Conservation (phyloP, 2,329 filamentous ascomycete species). For the Talaromyces sp. region DNA sequence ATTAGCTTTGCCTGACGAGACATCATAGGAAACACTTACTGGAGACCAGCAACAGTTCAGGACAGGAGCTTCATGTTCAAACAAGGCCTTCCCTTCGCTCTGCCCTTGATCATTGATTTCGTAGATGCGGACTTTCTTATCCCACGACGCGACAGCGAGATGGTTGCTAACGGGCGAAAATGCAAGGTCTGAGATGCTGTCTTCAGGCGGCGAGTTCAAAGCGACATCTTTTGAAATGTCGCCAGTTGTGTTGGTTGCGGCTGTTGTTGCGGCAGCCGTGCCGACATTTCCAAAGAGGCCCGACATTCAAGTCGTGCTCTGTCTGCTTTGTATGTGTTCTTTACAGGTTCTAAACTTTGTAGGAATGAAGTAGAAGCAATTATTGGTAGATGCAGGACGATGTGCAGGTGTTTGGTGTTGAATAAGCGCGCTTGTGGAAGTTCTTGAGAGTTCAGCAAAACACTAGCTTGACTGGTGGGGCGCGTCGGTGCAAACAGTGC, state of each 20-base stretch:
- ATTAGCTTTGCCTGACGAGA: background rate
- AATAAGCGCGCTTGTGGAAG: background rate
- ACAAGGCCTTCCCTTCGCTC: conserved; percentile 79
- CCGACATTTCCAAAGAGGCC: conserved; percentile 52
- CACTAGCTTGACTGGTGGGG: background rate
- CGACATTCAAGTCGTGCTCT: conserved; percentile 30
- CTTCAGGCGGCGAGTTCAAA: conserved; percentile 73
- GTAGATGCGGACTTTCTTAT: conserved; percentile 97
- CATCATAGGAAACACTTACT: conserved; percentile 52
- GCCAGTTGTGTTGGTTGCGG: conserved; percentile 69
- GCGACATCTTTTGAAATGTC: conserved; percentile 88
- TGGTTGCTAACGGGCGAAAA: conserved; percentile 79
- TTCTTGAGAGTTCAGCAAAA: conserved; percentile 4
- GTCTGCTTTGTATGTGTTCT: background rate
- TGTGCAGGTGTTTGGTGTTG: background rate
- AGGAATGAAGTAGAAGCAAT: background rate
- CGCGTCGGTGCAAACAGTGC: conserved; percentile 8
- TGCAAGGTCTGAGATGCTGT: conserved; percentile 81
- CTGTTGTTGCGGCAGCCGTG: conserved; percentile 46
- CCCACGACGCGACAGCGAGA: conserved; percentile 89
- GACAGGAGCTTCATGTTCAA: conserved; percentile 82
- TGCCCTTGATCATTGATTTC: conserved; percentile 76
- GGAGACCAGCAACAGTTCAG: conserved; percentile 83
- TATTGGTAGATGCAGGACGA: background rate
- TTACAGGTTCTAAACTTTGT: background rate